phyloP scores from a whole-genome alignment of 371 early-diverging fungal species.

The Mucor piriformis region DNA sequence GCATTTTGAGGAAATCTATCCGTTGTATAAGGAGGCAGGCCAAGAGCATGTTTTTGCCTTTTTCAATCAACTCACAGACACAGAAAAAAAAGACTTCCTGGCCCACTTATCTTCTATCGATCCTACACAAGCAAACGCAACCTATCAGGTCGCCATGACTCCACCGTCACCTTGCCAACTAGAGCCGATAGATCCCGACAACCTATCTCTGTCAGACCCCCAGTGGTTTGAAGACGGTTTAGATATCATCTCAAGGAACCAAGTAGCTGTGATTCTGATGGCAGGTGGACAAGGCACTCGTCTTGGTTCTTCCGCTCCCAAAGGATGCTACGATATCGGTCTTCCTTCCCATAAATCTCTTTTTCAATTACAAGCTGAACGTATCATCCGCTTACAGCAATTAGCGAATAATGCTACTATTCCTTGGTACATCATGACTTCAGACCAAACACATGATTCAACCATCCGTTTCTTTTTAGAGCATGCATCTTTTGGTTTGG shows the following conservation, averaged over 20 bases:
- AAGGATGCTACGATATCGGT: conserved; percentile 83
- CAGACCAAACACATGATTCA: conserved; percentile 70
- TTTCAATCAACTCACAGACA: conserved; percentile 64
- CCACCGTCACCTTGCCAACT: no score
- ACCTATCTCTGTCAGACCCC: conserved; percentile 14
- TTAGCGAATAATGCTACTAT: conserved; percentile 59
- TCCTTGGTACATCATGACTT: conserved; percentile 86
- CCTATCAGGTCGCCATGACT: conserved; percentile 67
- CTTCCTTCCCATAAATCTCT: conserved; percentile 74
- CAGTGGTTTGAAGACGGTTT: conserved; percentile 64
- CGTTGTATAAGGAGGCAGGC: conserved; percentile 66
- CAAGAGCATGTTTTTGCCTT: conserved; percentile 86
- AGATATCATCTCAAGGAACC: conserved; percentile 58
- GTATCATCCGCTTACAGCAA: conserved; percentile 47
- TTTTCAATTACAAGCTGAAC: conserved; percentile 82
- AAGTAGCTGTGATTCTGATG: conserved; percentile 72
- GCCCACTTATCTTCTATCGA: no score
- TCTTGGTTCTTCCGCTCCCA: conserved; percentile 76
- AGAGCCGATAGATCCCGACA: no score
- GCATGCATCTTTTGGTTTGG: conserved; percentile 74
- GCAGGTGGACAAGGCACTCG: conserved; percentile 87
- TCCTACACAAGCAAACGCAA: no score
- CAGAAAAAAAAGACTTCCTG: conserved; percentile 57
- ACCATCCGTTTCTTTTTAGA: conserved; percentile 69
- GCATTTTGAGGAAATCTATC: conserved; percentile 7